These are phyloP conservation scores for Plasmodiophora brassicae DNA, from an alignment of 208 protist genomes.

Conservation along the genomic window DNA sequence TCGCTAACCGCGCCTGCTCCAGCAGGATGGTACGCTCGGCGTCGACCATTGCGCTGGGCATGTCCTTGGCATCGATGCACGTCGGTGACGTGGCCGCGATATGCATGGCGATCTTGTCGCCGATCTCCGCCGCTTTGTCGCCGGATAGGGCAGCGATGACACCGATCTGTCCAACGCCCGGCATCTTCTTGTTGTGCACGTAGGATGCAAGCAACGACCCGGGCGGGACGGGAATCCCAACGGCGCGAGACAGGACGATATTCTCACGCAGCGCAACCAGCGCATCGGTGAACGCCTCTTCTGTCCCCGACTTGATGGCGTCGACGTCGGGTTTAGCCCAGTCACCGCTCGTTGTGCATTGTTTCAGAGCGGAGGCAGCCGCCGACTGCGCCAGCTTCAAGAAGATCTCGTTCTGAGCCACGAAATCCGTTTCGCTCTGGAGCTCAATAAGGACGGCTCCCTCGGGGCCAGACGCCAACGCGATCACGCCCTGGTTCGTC, in stretches of 20 bases:
- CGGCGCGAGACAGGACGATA: neutral
- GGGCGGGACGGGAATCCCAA: neutral
- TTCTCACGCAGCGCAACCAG: neutral
- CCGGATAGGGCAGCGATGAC: neutral
- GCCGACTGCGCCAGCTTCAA: neutral
- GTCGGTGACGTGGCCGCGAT: neutral
- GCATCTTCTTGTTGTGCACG: neutral
- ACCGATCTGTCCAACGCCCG: neutral
- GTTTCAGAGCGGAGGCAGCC: neutral
- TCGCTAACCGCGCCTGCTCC: neutral
- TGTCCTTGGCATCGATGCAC: neutral
- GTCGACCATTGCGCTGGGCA: neutral
- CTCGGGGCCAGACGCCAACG: neutral
- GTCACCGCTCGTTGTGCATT: neutral
- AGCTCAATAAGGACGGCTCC: slow-evolving; percentile 11
- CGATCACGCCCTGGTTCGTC: slow-evolving; percentile 1
- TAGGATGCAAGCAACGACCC: neutral
- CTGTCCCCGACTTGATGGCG: neutral
- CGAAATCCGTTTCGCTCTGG: slow-evolving; percentile 1
- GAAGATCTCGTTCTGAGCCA: neutral
- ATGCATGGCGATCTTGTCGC: neutral
- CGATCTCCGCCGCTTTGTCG: neutral
- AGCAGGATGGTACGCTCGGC: neutral
- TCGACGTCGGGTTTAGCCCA: neutral
- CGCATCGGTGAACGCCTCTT: neutral